Evolutionary conservation across 495 filamentous ascomycete species (phyloP).

Genomic region (Xeromyces bisporus): DNA sequence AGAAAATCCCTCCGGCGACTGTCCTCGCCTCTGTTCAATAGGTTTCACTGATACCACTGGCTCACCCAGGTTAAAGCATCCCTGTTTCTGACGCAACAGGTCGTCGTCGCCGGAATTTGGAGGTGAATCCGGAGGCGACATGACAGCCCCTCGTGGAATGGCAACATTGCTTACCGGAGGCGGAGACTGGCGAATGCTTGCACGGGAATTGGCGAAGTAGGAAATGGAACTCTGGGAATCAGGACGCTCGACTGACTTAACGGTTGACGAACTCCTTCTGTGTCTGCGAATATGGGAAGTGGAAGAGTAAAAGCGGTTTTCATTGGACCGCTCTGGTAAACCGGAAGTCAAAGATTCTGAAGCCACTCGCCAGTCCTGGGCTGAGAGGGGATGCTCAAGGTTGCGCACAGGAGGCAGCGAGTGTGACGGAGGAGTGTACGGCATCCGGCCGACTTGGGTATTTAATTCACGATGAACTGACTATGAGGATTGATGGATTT

Average conservation of each 20-base stretch:
- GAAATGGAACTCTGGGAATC: conserved; percentile 25
- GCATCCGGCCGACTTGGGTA: conserved; percentile 50
- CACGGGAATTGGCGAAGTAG: conserved; percentile 33
- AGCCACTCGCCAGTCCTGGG: conserved; percentile 33
- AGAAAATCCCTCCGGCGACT: conserved; percentile 47
- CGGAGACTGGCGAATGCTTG: conserved; percentile 59
- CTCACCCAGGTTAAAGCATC: conserved; percentile 52
- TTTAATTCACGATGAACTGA: conserved; percentile 14
- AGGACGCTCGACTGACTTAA: conserved; percentile 19
- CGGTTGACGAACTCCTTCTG: conserved; percentile 43
- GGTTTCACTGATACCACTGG: conserved; percentile 68
- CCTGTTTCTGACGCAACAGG: conserved; percentile 30
- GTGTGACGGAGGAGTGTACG: conserved; percentile 81
- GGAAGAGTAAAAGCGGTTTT: conserved; percentile 64
- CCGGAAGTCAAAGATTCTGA: conserved; percentile 19
- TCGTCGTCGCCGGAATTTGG: conserved; percentile 76
- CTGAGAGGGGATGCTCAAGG: conserved; percentile 44
- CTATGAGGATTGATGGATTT: neutral
- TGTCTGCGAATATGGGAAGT: conserved; percentile 56
- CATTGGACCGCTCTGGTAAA: conserved; percentile 29
- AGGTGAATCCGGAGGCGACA: conserved; percentile 75
- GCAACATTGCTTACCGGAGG: conserved; percentile 52
- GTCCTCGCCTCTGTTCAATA: conserved; percentile 49
- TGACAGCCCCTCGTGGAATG: conserved; percentile 65
- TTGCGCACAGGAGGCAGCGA: conserved; percentile 57